phyloP scores from a whole-genome alignment of 2,329 filamentous ascomycete genomes.

The Sporothrix humicola region DNA sequence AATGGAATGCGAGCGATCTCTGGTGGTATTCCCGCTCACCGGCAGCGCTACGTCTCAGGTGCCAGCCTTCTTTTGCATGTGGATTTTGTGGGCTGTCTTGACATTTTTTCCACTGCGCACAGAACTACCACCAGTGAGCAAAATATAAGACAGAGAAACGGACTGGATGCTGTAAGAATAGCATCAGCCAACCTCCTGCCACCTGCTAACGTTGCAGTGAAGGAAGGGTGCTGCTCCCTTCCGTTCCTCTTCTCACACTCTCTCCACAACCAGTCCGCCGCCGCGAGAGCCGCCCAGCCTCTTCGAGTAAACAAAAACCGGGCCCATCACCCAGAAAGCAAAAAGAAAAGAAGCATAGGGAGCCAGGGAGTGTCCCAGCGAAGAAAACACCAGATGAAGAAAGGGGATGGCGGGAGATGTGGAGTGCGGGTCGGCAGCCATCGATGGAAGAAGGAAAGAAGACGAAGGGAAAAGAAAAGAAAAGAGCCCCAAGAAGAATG shows the following conservation, averaged over 20 bases:
- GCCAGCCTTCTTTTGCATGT: constrained; percentile 25
- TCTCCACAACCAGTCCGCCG: constrained; percentile 20
- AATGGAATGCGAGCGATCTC: constrained; percentile 28
- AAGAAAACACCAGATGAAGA: constrained; percentile 4
- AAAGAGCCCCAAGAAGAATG: background rate
- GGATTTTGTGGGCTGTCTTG: constrained; percentile 1
- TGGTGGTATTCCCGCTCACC: constrained; percentile 25
- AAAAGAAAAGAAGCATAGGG: background rate
- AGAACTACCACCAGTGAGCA: background rate
- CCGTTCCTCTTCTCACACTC: background rate
- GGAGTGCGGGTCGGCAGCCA: background rate
- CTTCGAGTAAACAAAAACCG: constrained; percentile 24
- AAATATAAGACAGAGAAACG: background rate
- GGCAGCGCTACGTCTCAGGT: constrained; percentile 30
- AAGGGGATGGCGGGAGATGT: background rate
- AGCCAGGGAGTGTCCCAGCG: too few species aligned
- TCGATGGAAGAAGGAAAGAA: background rate
- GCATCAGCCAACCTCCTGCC: background rate
- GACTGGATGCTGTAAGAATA: too few species aligned
- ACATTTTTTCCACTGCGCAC: background rate
- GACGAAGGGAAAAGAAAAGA: background rate
- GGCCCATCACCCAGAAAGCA: background rate
- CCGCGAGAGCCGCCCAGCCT: constrained; percentile 2
- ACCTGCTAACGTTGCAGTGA: constrained; percentile 18
- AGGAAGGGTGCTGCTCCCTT: constrained; percentile 18